phyloP scores from a whole-genome alignment of 208 protist species.

The Leishmania arabica region DNA sequence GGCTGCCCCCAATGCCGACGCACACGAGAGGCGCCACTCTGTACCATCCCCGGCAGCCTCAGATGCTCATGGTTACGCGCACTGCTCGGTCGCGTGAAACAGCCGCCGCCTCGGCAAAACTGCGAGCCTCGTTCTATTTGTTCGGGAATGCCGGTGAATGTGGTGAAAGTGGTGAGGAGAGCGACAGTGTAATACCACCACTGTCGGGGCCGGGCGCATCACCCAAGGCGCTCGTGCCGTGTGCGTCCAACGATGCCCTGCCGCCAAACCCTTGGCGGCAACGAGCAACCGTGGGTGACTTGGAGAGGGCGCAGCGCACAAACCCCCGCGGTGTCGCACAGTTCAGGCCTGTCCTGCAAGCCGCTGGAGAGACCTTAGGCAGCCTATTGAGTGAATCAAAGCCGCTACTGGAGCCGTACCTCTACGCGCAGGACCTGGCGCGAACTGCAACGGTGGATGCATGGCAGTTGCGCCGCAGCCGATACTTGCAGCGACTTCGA shows the following conservation, averaged over 20 bases:
- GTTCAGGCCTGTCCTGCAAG: constrained; percentile 8
- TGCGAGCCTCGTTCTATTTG: neutral
- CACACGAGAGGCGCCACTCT: constrained; percentile 13
- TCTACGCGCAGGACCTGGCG: constrained; percentile 17
- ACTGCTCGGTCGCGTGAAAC: neutral
- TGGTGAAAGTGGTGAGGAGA: neutral
- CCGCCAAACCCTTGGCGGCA: constrained; percentile 13
- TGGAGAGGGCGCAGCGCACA: constrained; percentile 6
- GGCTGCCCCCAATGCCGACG: constrained; percentile 22
- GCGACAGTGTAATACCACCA: neutral
- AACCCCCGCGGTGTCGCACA: constrained; percentile 10
- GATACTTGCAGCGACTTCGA: constrained; percentile 28
- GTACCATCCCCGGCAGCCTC: constrained; percentile 21
- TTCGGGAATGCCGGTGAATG: neutral
- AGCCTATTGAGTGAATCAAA: neutral
- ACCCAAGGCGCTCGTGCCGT: neutral
- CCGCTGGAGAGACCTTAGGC: neutral
- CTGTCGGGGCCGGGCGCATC: neutral
- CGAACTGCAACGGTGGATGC: constrained; percentile 11
- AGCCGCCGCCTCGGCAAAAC: neutral
- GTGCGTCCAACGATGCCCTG: neutral
- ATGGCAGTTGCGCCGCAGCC: constrained; percentile 21
- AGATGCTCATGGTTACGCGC: neutral
- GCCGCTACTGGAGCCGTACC: constrained; percentile 26
- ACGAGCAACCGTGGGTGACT: constrained; percentile 2